These are phyloP conservation scores for Sphaerobolus stellatus DNA, from an alignment of 1,284 basidiomycete species.

Conservation along the genomic window DNA sequence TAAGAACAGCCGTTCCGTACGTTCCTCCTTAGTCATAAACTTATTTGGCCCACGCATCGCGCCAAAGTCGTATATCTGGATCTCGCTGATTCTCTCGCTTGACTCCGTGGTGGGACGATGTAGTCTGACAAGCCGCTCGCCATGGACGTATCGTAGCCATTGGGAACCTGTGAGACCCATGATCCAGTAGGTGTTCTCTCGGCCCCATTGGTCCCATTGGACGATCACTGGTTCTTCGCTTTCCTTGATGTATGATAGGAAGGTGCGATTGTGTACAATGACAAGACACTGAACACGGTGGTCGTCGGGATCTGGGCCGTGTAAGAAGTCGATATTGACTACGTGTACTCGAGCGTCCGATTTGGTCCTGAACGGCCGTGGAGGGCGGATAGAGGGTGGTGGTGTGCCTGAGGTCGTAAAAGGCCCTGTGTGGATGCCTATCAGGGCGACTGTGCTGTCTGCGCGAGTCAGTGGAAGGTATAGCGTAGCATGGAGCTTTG, in stretches of 20 bases:
- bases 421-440: conserved; percentile 27
- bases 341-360: conserved; percentile 45
- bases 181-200: conserved; percentile 39
- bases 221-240: conserved; percentile 15
- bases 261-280: conserved; percentile 33
- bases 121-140: conserved; percentile 39
- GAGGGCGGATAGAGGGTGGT: conserved; percentile 26
- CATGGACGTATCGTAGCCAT: conserved; percentile 49
- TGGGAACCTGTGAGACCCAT: conserved; percentile 27
- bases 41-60: conserved; percentile 1
- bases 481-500: conserved; percentile 28
- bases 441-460: conserved; percentile 16
- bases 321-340: conserved; percentile 37
- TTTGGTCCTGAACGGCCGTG: conserved; percentile 36
- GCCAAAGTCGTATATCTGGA: conserved; percentile 12
- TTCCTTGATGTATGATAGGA: conserved; percentile 31
- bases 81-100: neutral
- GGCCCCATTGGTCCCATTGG: conserved; percentile 50
- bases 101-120: neutral
- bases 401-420: conserved; percentile 29
- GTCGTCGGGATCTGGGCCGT: conserved; percentile 17
- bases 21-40: neutral
- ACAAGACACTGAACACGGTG: conserved; percentile 29
- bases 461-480: conserved; percentile 31
- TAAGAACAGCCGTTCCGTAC: neutral